phyloP scores from a whole-genome alignment of 768 basidiomycete genomes.

The Suillus subalutaceus region DNA sequence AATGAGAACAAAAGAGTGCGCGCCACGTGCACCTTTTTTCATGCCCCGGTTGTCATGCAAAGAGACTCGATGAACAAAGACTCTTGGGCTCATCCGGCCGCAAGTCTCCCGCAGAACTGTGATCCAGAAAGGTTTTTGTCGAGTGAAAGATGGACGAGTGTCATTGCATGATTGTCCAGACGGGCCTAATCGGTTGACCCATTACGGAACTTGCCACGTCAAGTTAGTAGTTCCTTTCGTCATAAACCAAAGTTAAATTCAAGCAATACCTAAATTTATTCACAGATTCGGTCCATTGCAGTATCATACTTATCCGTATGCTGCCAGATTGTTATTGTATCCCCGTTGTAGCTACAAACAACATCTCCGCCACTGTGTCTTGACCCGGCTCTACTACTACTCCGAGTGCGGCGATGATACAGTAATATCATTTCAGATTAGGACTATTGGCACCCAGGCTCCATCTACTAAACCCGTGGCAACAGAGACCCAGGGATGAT shows the following conservation, averaged over 20 bases:
- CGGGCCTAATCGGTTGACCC: too few relatives aligned
- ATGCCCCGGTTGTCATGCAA: not conserved
- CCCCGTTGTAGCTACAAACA: not conserved
- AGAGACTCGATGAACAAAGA: not conserved
- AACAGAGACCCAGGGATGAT: not conserved
- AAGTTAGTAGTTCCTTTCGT: not conserved
- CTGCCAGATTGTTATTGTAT: not conserved
- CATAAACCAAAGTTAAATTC: not conserved
- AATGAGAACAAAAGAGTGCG: constrained; percentile 12
- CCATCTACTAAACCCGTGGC: not conserved
- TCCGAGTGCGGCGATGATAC: not conserved
- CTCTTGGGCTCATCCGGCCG: not conserved
- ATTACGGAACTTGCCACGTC: not conserved
- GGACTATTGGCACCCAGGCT: not conserved
- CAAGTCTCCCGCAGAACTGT: not conserved
- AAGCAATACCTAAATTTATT: not conserved
- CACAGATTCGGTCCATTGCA: not conserved
- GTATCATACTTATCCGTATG: not conserved
- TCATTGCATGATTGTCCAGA: too few relatives aligned
- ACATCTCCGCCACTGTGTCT: not conserved
- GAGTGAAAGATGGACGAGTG: not conserved
- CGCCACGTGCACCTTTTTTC: not conserved
- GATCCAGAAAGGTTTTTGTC: not conserved
- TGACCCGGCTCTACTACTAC: not conserved
- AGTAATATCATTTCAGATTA: not conserved